Percentiles rank a stretch among this genome's conserved stretches.
These are phyloP conservation scores for Dichotomocladium elegans DNA, from an alignment of 371 early-diverging fungal genomes.

Conservation along the genomic window DNA sequence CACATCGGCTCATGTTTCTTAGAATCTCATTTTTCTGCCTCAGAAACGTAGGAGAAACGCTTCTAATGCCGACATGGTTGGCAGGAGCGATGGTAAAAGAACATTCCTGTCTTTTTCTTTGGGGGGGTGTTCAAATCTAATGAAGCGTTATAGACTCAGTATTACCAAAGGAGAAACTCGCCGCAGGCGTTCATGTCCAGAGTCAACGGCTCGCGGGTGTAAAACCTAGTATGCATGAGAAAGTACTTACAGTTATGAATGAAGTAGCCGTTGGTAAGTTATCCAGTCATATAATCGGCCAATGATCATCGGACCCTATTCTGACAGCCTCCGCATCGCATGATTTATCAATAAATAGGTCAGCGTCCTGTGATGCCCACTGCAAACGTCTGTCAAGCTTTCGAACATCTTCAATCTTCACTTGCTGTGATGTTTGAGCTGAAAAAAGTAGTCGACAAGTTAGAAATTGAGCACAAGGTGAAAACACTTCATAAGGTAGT, in stretches of 20 bases:
- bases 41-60: too few species aligned
- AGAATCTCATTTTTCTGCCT: slow-evolving; percentile 12
- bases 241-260: slow-evolving; percentile 62
- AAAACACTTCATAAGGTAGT: too few species aligned
- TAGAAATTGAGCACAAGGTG: slow-evolving; percentile 64
- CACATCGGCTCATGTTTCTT: background rate
- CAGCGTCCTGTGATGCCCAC: slow-evolving; percentile 82
- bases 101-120: too few species aligned
- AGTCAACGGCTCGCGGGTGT: slow-evolving; percentile 64
- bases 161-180: slow-evolving; percentile 60
- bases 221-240: slow-evolving; percentile 59
- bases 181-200: slow-evolving; percentile 75
- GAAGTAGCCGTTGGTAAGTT: slow-evolving; percentile 59
- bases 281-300: background rate
- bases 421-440: slow-evolving; percentile 74
- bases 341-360: slow-evolving; percentile 25
- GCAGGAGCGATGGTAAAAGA: too few species aligned
- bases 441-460: slow-evolving; percentile 76
- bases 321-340: slow-evolving; percentile 12
- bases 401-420: slow-evolving; percentile 68
- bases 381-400: slow-evolving; percentile 64
- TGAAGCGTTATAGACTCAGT: slow-evolving; percentile 1
- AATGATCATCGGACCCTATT: slow-evolving; percentile 8
- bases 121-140: too few species aligned
- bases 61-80: too few species aligned